phyloP scores from a whole-genome alignment of 2,329 filamentous ascomycete genomes.

The Fusarium zealandicum region DNA sequence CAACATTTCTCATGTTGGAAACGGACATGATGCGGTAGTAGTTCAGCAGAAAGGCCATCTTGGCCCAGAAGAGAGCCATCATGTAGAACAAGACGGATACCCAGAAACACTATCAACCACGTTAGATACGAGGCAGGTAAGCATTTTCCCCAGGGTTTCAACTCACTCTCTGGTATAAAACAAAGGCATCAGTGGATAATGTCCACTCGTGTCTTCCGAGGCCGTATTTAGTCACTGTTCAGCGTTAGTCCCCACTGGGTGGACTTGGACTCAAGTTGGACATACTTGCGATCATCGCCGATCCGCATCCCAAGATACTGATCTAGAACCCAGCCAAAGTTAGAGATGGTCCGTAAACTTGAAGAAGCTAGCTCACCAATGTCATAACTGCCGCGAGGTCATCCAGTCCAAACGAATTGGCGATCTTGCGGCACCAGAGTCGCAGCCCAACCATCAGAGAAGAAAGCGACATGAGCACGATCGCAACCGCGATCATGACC shows the following conservation, averaged over 20 bases:
- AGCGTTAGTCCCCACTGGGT: neutral
- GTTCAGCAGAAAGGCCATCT: conserved; percentile 29
- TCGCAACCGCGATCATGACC: conserved; percentile 4
- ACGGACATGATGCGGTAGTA: conserved; percentile 26
- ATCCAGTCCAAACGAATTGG: conserved; percentile 7
- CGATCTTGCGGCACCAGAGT: conserved; percentile 14
- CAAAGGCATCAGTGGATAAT: neutral
- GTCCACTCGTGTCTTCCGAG: conserved; percentile 10
- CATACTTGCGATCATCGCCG: conserved; percentile 17
- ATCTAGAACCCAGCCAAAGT: conserved; percentile 1
- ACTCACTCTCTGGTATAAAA: conserved; percentile 12
- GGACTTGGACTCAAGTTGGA: neutral
- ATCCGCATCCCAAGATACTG: conserved; percentile 15
- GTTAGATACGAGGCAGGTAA: neutral
- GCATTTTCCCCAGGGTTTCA: fast-evolving
- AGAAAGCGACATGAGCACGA: neutral
- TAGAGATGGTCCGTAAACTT: neutral
- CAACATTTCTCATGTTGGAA: conserved; percentile 11
- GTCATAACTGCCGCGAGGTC: conserved; percentile 19
- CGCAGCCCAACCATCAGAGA: conserved; percentile 15
- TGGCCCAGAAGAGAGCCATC: conserved; percentile 6
- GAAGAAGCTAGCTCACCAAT: neutral
- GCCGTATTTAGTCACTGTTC: conserved; percentile 26
- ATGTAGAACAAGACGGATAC: conserved; percentile 16
- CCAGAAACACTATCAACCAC: conserved; percentile 10